A percentile compares a stretch with the other conserved stretches of the same genome.
Conservation (phyloP, 441 rosid genomes). For the Melastoma candidum region DNA sequence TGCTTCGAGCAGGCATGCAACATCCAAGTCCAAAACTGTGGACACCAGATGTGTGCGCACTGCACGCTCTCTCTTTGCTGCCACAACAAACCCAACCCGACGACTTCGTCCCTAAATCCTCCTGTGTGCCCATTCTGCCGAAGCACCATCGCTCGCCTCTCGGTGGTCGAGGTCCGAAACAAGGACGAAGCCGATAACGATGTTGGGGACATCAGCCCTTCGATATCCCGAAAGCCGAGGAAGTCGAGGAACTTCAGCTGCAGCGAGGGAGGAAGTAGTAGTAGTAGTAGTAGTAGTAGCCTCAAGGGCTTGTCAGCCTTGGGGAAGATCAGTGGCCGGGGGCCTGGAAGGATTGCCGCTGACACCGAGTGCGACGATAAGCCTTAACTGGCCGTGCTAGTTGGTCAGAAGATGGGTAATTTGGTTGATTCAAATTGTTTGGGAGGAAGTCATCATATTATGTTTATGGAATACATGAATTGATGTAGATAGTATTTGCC, state of each 20-base stretch:
- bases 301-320: slow-evolving; percentile 75
- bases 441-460: too few relatives aligned
- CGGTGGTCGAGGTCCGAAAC: slow-evolving; percentile 45
- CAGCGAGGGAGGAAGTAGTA: slow-evolving; percentile 63
- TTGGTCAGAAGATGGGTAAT: too few relatives aligned
- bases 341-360: slow-evolving; percentile 70
- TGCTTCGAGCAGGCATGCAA: slow-evolving; percentile 94
- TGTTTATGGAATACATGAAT: too few relatives aligned
- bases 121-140: slow-evolving; percentile 98
- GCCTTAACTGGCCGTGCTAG: too few relatives aligned
- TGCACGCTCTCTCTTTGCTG: slow-evolving; percentile 91
- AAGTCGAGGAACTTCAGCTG: slow-evolving; percentile 63
- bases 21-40: slow-evolving; percentile 80
- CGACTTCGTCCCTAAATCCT: slow-evolving; percentile 60
- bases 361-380: slow-evolving; percentile 58
- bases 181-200: slow-evolving; percentile 41
- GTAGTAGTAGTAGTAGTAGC: slow-evolving; percentile 27
- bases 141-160: slow-evolving; percentile 55
- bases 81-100: slow-evolving; percentile 96
- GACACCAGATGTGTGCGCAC: slow-evolving; percentile 97
- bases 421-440: too few relatives aligned
- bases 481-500: too few relatives aligned
- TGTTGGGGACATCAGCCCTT: slow-evolving; percentile 41
- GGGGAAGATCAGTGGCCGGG: slow-evolving; percentile 65
- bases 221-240: slow-evolving; percentile 32